These are phyloP conservation scores for Berberis thunbergii DNA, from an alignment of 164 flowering plant species.

Conservation along the genomic window DNA sequence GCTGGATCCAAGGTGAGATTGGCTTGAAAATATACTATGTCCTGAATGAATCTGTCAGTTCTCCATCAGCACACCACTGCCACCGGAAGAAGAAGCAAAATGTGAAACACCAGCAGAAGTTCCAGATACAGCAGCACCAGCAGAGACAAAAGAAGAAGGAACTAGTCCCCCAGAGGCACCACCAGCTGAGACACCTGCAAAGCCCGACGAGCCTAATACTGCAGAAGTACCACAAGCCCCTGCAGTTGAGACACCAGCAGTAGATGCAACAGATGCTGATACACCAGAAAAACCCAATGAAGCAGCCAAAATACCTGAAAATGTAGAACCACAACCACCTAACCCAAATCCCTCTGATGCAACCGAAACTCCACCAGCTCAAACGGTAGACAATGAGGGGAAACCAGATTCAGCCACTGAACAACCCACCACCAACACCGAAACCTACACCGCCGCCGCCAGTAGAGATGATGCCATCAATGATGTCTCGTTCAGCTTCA, in stretches of 20 bases:
- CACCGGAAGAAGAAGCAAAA: slow-evolving; percentile 10
- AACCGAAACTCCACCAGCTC: neutral
- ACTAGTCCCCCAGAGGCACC: slow-evolving; percentile 6
- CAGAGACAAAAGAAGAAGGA: slow-evolving; percentile 2
- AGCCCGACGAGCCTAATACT: neutral
- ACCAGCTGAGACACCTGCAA: neutral
- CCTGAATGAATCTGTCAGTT: slow-evolving; percentile 27
- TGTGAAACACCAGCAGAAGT: neutral
- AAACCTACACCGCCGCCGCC: neutral
- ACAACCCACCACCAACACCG: slow-evolving; percentile 12
- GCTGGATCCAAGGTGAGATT: slow-evolving; percentile 75
- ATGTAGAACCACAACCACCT: slow-evolving; percentile 7
- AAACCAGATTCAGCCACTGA: slow-evolving; percentile 13
- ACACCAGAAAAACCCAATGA: slow-evolving; percentile 4
- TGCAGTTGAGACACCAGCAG: slow-evolving; percentile 1
- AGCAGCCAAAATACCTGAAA: slow-evolving; percentile 11
- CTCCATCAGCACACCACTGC: slow-evolving; percentile 25
- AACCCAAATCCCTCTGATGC: neutral
- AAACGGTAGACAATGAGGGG: slow-evolving; percentile 1
- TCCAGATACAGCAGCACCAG: slow-evolving; percentile 1
- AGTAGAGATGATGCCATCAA: slow-evolving; percentile 20
- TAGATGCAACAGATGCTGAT: slow-evolving; percentile 3
- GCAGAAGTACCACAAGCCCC: slow-evolving; percentile 2
- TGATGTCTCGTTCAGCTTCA: slow-evolving; percentile 15
- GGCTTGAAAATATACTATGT: slow-evolving; percentile 63